Base-by-base conservation (phyloP, 768 basidiomycete genomes). In the Amanita molliuscula region DNA sequence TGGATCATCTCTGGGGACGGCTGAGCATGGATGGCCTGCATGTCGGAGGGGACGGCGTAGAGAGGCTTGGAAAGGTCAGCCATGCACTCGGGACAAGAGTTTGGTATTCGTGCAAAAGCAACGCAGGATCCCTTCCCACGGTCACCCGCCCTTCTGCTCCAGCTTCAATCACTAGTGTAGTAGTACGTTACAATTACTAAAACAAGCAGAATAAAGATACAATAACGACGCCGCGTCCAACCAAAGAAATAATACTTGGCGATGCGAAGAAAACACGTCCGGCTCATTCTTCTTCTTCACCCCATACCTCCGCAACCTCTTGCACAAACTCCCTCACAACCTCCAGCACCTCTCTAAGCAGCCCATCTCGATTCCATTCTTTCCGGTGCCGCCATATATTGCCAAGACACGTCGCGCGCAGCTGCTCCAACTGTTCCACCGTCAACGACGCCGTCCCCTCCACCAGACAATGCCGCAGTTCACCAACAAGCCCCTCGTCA, bases 371-470 rank as follows among this genome's bases (percentile, higher is more conserved):
- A 59, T 96, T 78, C 96, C 96, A 99, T 29, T 86, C 84, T 10
- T 71, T 68, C 31, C 93, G 68, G 54, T 79, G 81, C 25, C 79
- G 71, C 94, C 94, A 99, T n/a, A 97, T 74, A 44, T 71, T 71
- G 36, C 81, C 79, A 21, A 93, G 76, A 57, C 82, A 85, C 2
- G 77, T 80, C 6, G 96, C 94, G 4, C 96, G 79, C 5, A 99
- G 73, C 64, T 98, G 93, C 62, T 98, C 96, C 5, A 99, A 76
- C 61, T 95, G 82, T 61, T 99, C 96, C 44, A 97, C 74, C 21
- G 73, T 88, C 37, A 97, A 68, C 0, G 60, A 61, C 5, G 53
- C 61, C 1, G 95, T 96, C 40, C 61, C 61, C 15, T 75, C 67
- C 31, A 66, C 66, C 23, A 97, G 62, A 40, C 70, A 64, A 2